Percentiles rank a stretch among this genome's conserved stretches.
These are phyloP conservation scores for Ophiostoma sp. DNA, from an alignment of 2,329 filamentous ascomycete genomes.

Conservation along the genomic window DNA sequence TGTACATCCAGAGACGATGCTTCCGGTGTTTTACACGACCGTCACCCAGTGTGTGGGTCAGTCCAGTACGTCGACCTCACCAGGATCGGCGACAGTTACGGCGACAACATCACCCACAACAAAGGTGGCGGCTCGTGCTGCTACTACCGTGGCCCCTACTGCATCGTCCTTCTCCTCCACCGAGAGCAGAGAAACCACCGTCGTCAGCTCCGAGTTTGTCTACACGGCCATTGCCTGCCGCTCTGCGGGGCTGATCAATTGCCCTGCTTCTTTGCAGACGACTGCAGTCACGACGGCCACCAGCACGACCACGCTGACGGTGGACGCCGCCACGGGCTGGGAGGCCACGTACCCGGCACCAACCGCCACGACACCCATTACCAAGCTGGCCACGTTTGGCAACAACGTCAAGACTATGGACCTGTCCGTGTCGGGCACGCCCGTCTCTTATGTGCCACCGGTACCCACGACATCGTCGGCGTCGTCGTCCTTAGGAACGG, in stretches of 20 bases:
- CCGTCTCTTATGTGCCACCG: conserved; percentile 41
- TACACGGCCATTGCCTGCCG: conserved; percentile 49
- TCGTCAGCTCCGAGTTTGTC: conserved; percentile 42
- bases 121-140: background rate
- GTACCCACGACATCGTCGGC: background rate
- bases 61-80: conserved; percentile 35
- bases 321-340: conserved; percentile 36
- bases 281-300: conserved; percentile 40
- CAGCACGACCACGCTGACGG: conserved; percentile 42
- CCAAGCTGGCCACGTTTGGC: conserved; percentile 44
- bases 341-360: conserved; percentile 44
- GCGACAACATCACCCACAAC: conserved; percentile 15
- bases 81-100: conserved; percentile 30
- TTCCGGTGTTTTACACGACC: conserved; percentile 56
- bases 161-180: conserved; percentile 28
- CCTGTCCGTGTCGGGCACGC: conserved; percentile 45
- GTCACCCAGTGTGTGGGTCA: conserved; percentile 39
- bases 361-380: conserved; percentile 37
- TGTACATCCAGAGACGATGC: conserved; percentile 46
- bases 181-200: conserved; percentile 36
- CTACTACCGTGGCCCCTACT: conserved; percentile 3
- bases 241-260: conserved; percentile 47
- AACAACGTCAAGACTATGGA: conserved; percentile 39
- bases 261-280: conserved; percentile 52
- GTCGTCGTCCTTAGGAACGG: background rate